These are phyloP conservation scores for Tylopilus microsporus DNA, from an alignment of 1,284 basidiomycete genomes.

Conservation along the genomic window DNA sequence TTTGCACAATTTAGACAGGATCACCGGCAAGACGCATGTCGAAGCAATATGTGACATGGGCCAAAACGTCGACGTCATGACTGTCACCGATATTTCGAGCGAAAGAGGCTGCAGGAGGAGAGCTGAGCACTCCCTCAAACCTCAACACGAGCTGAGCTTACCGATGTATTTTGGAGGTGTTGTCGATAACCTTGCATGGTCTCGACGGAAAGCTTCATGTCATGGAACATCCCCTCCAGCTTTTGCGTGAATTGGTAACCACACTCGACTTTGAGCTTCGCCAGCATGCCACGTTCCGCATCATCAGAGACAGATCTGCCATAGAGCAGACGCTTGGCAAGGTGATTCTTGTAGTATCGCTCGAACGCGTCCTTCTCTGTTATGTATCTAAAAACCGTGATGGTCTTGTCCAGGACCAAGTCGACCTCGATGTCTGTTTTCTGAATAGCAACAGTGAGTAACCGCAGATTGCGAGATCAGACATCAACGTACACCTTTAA, in stretches of 20 bases:
- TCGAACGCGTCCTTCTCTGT: constrained; percentile 98
- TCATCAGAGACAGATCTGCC: constrained; percentile 92
- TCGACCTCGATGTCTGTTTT: constrained; percentile 96
- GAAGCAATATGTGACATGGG: constrained; percentile 67
- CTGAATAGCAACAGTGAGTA: constrained; percentile 40
- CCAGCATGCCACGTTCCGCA: constrained; percentile 96
- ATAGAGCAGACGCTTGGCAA: constrained; percentile 86
- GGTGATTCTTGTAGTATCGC: constrained; percentile 94
- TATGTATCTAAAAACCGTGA: constrained; percentile 91
- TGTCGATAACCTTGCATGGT: constrained; percentile 72
- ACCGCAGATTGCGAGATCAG: background rate
- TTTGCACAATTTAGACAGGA: constrained; percentile 61
- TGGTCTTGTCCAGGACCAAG: constrained; percentile 85
- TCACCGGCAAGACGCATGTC: constrained; percentile 64
- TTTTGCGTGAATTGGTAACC: constrained; percentile 98
- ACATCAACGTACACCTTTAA: constrained; percentile 75
- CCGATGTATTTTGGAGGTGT: constrained; percentile 53
- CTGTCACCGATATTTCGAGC: constrained; percentile 79
- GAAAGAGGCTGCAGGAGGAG: constrained; percentile 50
- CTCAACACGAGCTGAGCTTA: constrained; percentile 29
- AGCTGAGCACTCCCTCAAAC: constrained; percentile 9
- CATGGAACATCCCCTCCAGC: constrained; percentile 98
- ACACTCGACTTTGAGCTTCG: constrained; percentile 96
- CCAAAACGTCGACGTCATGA: constrained; percentile 94
- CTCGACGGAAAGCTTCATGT: constrained; percentile 89